Conservation (phyloP, 2,329 filamentous ascomycete genomes). For the Aaosphaeria pasadenensis region DNA sequence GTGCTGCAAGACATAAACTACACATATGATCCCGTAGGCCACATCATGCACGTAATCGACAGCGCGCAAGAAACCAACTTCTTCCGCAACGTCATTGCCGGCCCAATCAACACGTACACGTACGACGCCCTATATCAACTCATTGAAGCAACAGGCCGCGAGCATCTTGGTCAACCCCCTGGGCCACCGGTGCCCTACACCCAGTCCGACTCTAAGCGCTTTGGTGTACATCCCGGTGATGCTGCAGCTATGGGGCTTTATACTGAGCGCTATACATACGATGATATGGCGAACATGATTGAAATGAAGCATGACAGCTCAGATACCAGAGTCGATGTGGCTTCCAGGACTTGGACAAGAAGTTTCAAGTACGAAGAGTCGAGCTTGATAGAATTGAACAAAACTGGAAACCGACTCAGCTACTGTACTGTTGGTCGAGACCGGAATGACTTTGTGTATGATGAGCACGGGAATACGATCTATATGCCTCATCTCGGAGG, state of each 20-base stretch:
- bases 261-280: conserved; percentile 7
- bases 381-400: background rate
- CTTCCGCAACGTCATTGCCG: background rate
- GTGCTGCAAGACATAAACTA: background rate
- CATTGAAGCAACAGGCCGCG: conserved; percentile 14
- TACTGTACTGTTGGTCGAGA: too few species aligned
- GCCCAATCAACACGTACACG: conserved; percentile 3
- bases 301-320: conserved; percentile 5
- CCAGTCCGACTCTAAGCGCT: background rate
- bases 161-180: conserved; percentile 4
- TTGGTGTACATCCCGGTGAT: background rate
- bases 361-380: background rate
- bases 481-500: too few species aligned
- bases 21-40: background rate
- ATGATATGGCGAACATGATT: conserved; percentile 11
- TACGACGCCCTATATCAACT: conserved; percentile 17
- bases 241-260: background rate
- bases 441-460: too few species aligned
- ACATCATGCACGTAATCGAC: background rate
- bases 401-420: too few species aligned
- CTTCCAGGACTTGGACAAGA: background rate
- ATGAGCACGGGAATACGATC: too few species aligned
- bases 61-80: background rate
- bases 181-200: background rate
- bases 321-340: background rate